phyloP scores from a whole-genome alignment of 805 yeast species.

The Kuraishia cidri region DNA sequence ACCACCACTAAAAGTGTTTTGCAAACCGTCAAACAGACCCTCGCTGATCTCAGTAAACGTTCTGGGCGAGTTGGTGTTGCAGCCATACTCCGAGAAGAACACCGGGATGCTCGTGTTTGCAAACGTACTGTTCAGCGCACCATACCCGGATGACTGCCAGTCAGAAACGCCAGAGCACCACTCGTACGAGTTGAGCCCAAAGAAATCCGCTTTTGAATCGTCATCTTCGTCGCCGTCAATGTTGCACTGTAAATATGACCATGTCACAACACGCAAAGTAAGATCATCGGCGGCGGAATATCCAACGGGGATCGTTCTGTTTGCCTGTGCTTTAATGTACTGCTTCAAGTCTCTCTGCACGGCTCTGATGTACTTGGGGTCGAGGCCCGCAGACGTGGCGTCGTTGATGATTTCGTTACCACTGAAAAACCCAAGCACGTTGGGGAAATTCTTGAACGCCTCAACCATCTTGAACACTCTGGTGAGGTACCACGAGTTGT shows the following conservation, averaged over 20 bases:
- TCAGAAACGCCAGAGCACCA: slow-evolving; percentile 83
- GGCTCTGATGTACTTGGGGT: slow-evolving; percentile 81
- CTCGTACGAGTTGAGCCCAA: slow-evolving; percentile 89
- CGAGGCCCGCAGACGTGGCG: slow-evolving; percentile 44
- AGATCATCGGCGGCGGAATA: slow-evolving; percentile 88
- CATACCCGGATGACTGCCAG: slow-evolving; percentile 68
- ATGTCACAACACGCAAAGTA: slow-evolving; percentile 62
- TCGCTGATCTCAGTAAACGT: slow-evolving; percentile 72
- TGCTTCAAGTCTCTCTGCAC: slow-evolving; percentile 88
- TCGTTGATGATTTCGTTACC: slow-evolving; percentile 92
- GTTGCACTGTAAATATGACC: slow-evolving; percentile 79
- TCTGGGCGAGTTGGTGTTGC: slow-evolving; percentile 71
- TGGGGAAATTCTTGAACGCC: slow-evolving; percentile 77
- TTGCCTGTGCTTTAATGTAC: slow-evolving; percentile 58
- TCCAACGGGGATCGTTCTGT: slow-evolving; percentile 87
- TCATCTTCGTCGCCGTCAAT: slow-evolving; percentile 44
- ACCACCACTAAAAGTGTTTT: slow-evolving; percentile 73
- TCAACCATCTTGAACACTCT: slow-evolving; percentile 82
- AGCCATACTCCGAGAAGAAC: slow-evolving; percentile 75
- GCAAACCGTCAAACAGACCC: slow-evolving; percentile 61
- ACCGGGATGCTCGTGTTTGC: slow-evolving; percentile 56
- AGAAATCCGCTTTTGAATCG: slow-evolving; percentile 77
- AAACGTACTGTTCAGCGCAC: slow-evolving; percentile 44
- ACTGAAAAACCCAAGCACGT: slow-evolving; percentile 79
- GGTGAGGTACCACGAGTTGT: slow-evolving; percentile 59